Base-by-base conservation (phyloP, 2,329 filamentous ascomycete genomes). In the Septoria petroselini region DNA sequence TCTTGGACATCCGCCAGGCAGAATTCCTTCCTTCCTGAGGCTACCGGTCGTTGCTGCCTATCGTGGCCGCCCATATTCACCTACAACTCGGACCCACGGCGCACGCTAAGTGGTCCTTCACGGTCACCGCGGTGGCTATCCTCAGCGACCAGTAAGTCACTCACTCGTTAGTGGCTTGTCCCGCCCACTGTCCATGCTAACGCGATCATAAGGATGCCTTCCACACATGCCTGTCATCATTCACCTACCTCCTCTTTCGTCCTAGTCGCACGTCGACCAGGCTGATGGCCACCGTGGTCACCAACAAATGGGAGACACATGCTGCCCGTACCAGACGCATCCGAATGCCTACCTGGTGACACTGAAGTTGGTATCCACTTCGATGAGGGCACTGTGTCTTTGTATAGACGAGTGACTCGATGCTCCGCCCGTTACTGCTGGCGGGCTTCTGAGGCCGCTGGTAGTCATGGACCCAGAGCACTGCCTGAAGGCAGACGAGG, bases 401-500 rank as follows among this genome's bases (percentile, higher is more conserved):
- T 34, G 35, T 38, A 35, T 41, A 35, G 27, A 23, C 18, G 11
- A 15, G 18, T 48, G 37, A 48, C 18, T 48, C 29, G 30, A n/a
- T 27, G 37, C 45, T 41, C 37, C 45, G 45, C 45, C 45, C 39
- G 37, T 48, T 48, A 18, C 25, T 34, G 21, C 37, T 48, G 45
- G 45, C 45, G 37, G 25, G 15, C 25, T 29, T 27, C 37, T 41
- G 45, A 48, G 45, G 45, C 45, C 45, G 45, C 45, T 48, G 31
- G 9, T 15, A 17, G 17, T 30, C 42, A 38, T 31, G 33, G 34
- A 29, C 21, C 29, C 31, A 39, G 21, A 35, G 37, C 37, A 41
- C 45, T 48, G 45, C 45, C 45, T 48, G 45, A 29, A 48, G 45
- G 45, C 45, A 48, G 45, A 40, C 14, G 27, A 34, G 29, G 14